These are phyloP conservation scores for Aphanomyces cochlioides DNA, from an alignment of 352 stramenopile species.

Conservation along the genomic window DNA sequence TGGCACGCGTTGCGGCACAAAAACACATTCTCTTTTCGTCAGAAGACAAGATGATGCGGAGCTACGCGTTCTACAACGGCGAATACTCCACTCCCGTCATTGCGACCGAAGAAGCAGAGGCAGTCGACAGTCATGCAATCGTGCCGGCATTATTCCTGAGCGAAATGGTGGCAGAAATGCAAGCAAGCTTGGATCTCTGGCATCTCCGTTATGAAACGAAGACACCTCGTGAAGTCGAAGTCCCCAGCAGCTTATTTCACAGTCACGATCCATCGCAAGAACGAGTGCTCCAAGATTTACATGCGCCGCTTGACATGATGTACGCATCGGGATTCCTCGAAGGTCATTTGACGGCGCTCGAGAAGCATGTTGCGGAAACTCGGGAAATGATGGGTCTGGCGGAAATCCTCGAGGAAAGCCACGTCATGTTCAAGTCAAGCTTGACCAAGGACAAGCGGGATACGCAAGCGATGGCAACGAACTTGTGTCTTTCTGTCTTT, in stretches of 20 bases:
- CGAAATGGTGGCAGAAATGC: conserved; percentile 24
- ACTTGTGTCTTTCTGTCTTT: conserved; percentile 81
- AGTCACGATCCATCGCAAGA: conserved; percentile 16
- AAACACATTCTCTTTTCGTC: conserved; percentile 7
- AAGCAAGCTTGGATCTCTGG: conserved; percentile 16
- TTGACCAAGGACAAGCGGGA: conserved; percentile 75
- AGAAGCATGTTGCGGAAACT: conserved; percentile 17
- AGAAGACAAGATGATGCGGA: conserved; percentile 28
- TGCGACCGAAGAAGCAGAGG: conserved; percentile 23
- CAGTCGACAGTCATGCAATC: conserved; percentile 21
- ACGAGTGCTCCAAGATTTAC: conserved; percentile 12
- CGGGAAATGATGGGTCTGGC: conserved; percentile 25
- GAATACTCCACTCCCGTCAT: conserved; percentile 29
- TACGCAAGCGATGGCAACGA: conserved; percentile 77
- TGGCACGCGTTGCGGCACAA: conserved; percentile 13
- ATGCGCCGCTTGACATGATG: conserved; percentile 14
- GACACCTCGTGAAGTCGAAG: conserved; percentile 1
- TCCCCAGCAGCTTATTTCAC: conserved; percentile 15
- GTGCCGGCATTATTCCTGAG: conserved; percentile 24
- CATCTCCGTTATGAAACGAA: conserved; percentile 16
- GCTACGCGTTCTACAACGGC: conserved; percentile 30
- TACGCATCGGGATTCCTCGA: conserved; percentile 21
- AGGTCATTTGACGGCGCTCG: conserved; percentile 10
- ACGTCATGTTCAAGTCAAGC: conserved; percentile 83
- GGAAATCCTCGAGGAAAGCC: conserved; percentile 43